Evolutionary conservation across 495 filamentous ascomycete genomes (phyloP).

Genomic region (Massariosphaeria phaeospora): DNA sequence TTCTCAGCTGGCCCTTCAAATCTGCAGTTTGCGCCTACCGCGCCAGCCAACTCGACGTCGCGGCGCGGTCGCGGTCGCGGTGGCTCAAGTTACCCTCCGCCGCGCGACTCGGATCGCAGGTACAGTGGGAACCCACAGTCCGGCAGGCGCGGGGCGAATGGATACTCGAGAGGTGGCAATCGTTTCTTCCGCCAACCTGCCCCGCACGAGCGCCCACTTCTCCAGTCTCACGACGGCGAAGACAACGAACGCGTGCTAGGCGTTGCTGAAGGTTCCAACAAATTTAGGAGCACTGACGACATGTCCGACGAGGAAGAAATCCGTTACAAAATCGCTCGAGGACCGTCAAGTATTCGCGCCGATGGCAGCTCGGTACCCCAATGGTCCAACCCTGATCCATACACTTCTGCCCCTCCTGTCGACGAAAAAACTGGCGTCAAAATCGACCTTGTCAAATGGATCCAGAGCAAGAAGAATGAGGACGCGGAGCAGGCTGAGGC

Average conservation of each 20-base stretch:
- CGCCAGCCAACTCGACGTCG: background rate
- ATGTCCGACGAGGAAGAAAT: slow-evolving; percentile 26
- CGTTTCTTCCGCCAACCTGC: slow-evolving; percentile 1
- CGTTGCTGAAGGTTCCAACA: slow-evolving; percentile 21
- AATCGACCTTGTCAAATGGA: slow-evolving; percentile 78
- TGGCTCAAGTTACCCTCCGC: background rate
- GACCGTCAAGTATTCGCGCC: background rate
- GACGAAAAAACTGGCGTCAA: slow-evolving; percentile 61
- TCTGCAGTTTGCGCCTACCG: slow-evolving; percentile 5
- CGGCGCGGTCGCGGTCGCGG: background rate
- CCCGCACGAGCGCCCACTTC: slow-evolving; percentile 27
- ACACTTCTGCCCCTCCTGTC: slow-evolving; percentile 72
- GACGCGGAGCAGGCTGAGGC: slow-evolving; percentile 39
- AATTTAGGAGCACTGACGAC: slow-evolving; percentile 29
- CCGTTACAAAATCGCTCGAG: slow-evolving; percentile 12
- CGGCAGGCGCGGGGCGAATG: background rate
- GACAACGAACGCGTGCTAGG: slow-evolving; percentile 31
- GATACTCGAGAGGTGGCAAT: slow-evolving; percentile 1
- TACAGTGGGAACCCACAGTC: background rate
- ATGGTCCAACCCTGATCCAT: slow-evolving; percentile 94
- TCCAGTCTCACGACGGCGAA: slow-evolving; percentile 16
- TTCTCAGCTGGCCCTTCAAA: background rate
- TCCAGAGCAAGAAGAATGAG: slow-evolving; percentile 71
- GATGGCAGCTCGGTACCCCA: slow-evolving; percentile 54
- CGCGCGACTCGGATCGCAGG: background rate